Evolutionary conservation across 129 eudicot genomes (phyloP).

Genomic region (Flaveria bidentis): DNA sequence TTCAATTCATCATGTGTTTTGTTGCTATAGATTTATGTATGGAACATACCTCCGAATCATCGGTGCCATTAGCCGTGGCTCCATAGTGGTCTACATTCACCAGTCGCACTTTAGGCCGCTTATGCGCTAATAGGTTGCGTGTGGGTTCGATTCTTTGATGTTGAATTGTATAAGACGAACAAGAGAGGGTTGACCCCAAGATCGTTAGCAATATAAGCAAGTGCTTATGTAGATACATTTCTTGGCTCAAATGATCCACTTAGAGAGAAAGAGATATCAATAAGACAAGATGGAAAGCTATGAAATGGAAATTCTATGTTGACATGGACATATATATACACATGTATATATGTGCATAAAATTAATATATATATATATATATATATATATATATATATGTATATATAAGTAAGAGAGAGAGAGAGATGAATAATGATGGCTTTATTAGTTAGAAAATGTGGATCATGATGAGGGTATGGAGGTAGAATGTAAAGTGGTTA

Average conservation of each 20-base stretch:
- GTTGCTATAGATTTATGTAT: neutral
- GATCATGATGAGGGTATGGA: conserved; percentile 39
- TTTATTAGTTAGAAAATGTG: conserved; percentile 37
- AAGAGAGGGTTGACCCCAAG: conserved; percentile 34
- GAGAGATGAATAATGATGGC: conserved; percentile 28
- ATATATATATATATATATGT: too few relatives aligned
- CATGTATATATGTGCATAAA: neutral
- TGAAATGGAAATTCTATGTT: conserved; percentile 24
- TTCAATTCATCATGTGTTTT: conserved; percentile 7
- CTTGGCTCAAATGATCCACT: conserved; percentile 13
- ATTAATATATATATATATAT: too few relatives aligned
- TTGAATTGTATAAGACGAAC: conserved; percentile 18
- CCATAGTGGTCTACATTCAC: conserved; percentile 64
- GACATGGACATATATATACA: conserved; percentile 31
- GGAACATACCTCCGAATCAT: conserved; percentile 49
- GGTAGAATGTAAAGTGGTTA: conserved; percentile 29
- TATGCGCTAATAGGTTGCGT: conserved; percentile 24
- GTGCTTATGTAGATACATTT: conserved; percentile 44
- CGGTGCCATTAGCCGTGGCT: conserved; percentile 52
- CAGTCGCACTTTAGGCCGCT: neutral
- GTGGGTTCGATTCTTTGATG: conserved; percentile 17
- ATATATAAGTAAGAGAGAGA: neutral
- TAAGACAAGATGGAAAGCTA: conserved; percentile 20
- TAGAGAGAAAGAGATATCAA: conserved; percentile 19
- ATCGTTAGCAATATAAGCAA: conserved; percentile 29